phyloP scores from a whole-genome alignment of 108 stramenopile species.

The Cafeteria roenbergensis region DNA sequence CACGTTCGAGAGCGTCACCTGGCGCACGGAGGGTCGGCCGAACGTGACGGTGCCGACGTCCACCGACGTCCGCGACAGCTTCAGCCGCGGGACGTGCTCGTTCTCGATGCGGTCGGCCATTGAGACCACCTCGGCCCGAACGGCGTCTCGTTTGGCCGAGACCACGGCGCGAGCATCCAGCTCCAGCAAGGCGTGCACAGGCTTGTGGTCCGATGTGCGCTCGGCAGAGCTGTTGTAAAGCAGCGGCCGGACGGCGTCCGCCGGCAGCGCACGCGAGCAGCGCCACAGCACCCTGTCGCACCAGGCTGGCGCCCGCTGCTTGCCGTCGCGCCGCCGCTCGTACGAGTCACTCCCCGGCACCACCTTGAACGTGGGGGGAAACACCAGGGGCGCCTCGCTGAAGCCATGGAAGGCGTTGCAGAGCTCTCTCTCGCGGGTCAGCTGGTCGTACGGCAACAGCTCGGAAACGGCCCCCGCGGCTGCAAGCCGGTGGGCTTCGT shows the following conservation, averaged over 20 bases:
- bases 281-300: constrained; percentile 91
- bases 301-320: constrained; percentile 95
- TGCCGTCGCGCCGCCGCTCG: constrained; percentile 90
- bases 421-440: constrained; percentile 75
- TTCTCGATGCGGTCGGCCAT: constrained; percentile 66
- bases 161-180: constrained; percentile 67
- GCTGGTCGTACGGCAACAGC: constrained; percentile 55
- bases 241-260: constrained; percentile 62
- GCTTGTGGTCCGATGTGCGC: constrained; percentile 95
- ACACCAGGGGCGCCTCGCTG: constrained; percentile 63
- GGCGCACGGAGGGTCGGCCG: constrained; percentile 29
- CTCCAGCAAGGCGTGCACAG: constrained; percentile 70
- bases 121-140: constrained; percentile 63
- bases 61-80: constrained; percentile 57
- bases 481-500: constrained; percentile 50
- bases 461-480: constrained; percentile 21
- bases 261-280: neutral
- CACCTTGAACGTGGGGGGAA: constrained; percentile 93
- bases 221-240: too few species aligned
- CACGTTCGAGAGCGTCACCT: constrained; percentile 64
- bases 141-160: constrained; percentile 44
- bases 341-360: constrained; percentile 82
- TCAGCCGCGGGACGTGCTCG: constrained; percentile 63
- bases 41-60: constrained; percentile 46
- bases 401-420: constrained; percentile 84